phyloP scores from a whole-genome alignment of 148 eudicot species.

The Rheum nobile region DNA sequence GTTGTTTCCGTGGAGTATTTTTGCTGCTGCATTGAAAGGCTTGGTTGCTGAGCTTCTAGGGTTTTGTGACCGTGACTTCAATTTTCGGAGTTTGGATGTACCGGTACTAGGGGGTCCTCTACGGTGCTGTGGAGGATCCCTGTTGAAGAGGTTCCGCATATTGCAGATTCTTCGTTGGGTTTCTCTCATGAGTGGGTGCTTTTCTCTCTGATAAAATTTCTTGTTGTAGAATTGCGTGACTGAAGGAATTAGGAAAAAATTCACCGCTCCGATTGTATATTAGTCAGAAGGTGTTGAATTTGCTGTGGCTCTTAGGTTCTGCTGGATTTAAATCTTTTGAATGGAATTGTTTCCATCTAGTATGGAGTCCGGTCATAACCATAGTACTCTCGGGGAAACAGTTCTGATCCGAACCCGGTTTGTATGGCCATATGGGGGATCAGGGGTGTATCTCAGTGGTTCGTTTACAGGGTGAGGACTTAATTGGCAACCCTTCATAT shows the following conservation, averaged over 20 bases:
- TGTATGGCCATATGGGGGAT: conserved; percentile 34
- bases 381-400: conserved; percentile 12
- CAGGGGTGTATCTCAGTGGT: conserved; percentile 35
- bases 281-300: conserved; percentile 3
- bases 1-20: background rate
- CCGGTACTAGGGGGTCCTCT: conserved; percentile 26
- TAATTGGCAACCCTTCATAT: background rate
- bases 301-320: background rate
- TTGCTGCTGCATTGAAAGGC: background rate
- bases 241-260: background rate
- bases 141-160: conserved; percentile 20
- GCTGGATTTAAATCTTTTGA: background rate
- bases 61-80: conserved; percentile 8
- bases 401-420: conserved; percentile 17
- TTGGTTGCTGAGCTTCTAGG: conserved; percentile 9
- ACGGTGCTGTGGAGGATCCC: conserved; percentile 31
- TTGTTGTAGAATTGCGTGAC: background rate
- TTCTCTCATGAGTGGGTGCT: background rate
- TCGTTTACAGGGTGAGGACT: conserved; percentile 33
- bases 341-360: conserved; percentile 31
- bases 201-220: background rate
- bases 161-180: background rate
- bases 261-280: background rate
- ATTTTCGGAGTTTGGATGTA: conserved; percentile 15
- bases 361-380: conserved; percentile 21